phyloP scores from a whole-genome alignment of 176 grass and related monocot species.

The Melocanna baccifera region DNA sequence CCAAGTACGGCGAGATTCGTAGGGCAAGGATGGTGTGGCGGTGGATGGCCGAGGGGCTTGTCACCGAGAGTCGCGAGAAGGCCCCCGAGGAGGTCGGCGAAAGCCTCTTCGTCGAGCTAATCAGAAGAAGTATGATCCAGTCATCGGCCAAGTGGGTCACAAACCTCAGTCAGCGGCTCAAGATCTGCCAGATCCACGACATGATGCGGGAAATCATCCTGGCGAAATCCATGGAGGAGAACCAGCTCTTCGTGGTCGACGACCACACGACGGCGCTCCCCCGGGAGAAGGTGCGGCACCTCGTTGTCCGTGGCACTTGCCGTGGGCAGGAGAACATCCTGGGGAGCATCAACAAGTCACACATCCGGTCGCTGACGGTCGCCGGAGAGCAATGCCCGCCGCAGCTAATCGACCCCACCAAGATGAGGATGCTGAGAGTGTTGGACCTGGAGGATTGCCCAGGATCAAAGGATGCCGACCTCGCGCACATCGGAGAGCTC shows the following conservation, averaged over 20 bases:
- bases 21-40: background rate
- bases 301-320: background rate
- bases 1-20: conserved; percentile 18
- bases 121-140: conserved; percentile 28
- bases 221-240: conserved; percentile 26
- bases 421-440: conserved; percentile 28
- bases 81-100: background rate
- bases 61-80: background rate
- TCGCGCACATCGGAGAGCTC: conserved; percentile 13
- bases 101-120: conserved; percentile 22
- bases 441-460: conserved; percentile 25
- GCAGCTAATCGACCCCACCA: background rate
- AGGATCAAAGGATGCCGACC: background rate
- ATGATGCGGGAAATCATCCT: conserved; percentile 34
- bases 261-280: too few species aligned
- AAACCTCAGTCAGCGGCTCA: background rate
- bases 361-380: conserved; percentile 15
- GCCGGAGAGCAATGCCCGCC: background rate
- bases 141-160: background rate
- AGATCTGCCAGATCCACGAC: background rate
- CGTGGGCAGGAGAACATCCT: background rate
- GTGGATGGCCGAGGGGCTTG: conserved; percentile 42
- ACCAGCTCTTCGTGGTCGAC: conserved; percentile 8
- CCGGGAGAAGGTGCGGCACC: background rate
- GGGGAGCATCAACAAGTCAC: background rate